Percentiles rank a stretch among this genome's conserved stretches.
Evolutionary conservation across 495 filamentous ascomycete species (phyloP).

Genomic region (Thermochaetoides thermophila): DNA sequence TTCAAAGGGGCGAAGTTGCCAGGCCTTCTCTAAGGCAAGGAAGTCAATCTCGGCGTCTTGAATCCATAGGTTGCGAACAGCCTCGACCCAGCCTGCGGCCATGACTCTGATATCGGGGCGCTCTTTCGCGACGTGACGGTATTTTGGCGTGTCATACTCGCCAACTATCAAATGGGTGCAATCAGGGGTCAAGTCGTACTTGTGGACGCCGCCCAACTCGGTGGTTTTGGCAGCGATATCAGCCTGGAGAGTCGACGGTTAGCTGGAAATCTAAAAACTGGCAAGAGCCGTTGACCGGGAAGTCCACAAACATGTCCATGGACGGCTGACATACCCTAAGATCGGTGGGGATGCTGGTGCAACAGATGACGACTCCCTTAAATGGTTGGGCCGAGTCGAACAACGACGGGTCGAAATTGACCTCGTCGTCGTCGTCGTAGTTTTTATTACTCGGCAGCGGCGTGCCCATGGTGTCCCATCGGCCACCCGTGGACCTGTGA

Average conservation of each 20-base stretch:
- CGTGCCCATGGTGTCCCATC: slow-evolving; percentile 10
- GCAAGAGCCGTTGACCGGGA: not conserved
- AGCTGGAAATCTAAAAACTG: too few relatives aligned
- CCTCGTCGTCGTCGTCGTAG: too few relatives aligned
- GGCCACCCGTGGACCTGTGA: too few relatives aligned
- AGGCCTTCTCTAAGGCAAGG: slow-evolving; percentile 34
- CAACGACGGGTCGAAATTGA: slow-evolving; percentile 4
- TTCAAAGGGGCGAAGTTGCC: slow-evolving; percentile 30
- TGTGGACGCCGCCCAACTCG: slow-evolving; percentile 77
- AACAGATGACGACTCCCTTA: slow-evolving; percentile 72
- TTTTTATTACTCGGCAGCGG: slow-evolving; percentile 2
- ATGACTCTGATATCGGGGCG: slow-evolving; percentile 73
- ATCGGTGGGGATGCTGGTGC: slow-evolving; percentile 73
- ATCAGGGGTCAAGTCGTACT: slow-evolving; percentile 84
- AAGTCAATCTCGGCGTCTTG: slow-evolving; percentile 68
- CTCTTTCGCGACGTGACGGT: slow-evolving; percentile 85
- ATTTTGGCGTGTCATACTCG: slow-evolving; percentile 75
- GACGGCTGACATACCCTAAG: slow-evolving; percentile 47
- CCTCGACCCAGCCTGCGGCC: slow-evolving; percentile 66
- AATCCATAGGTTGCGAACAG: slow-evolving; percentile 69
- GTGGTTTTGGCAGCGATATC: slow-evolving; percentile 50
- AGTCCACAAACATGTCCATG: not conserved
- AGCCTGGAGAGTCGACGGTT: slow-evolving; percentile 41
- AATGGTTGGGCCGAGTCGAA: slow-evolving; percentile 49
- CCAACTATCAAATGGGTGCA: slow-evolving; percentile 92